Percentiles rank a stretch among this genome's conserved stretches.
Conservation (phyloP, 139 green algal genomes). For the Trebouxia sp. region DNA sequence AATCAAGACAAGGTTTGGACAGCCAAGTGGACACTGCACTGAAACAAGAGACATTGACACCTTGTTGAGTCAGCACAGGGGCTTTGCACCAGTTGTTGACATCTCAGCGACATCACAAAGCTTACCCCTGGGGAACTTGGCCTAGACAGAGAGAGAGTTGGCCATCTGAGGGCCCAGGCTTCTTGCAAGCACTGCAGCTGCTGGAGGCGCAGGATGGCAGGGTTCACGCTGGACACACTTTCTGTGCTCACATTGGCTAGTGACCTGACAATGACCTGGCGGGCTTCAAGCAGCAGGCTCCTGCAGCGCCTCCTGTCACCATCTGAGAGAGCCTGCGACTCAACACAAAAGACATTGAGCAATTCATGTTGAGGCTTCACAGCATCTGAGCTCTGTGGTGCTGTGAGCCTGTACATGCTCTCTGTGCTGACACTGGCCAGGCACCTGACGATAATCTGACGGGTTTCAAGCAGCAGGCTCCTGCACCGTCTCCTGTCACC, state of each 20-base stretch:
- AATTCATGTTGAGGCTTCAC: too few species aligned
- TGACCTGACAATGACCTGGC: slow-evolving; percentile 26
- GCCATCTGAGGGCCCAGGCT: slow-evolving; percentile 40
- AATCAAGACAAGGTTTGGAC: too few species aligned
- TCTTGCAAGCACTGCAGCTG: slow-evolving; percentile 58
- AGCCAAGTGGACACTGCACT: too few species aligned
- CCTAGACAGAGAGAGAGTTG: neutral
- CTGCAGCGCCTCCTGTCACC: slow-evolving; percentile 43
- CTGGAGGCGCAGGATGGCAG: slow-evolving; percentile 64
- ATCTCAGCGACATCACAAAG: too few species aligned
- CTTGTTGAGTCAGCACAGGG: too few species aligned
- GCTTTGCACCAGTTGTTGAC: too few species aligned
- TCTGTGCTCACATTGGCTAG: slow-evolving; percentile 46
- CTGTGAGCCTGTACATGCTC: slow-evolving; percentile 47
- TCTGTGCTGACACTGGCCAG: slow-evolving; percentile 46
- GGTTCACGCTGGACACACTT: slow-evolving; percentile 50
- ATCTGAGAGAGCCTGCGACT: slow-evolving; percentile 40
- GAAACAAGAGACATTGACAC: too few species aligned
- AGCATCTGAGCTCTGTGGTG: too few species aligned
- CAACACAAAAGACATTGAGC: neutral
- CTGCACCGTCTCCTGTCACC: slow-evolving; percentile 43
- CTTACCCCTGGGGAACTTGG: neutral
- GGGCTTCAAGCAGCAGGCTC: slow-evolving; percentile 32
- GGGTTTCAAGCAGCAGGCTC: slow-evolving; percentile 32
- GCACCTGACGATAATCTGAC: slow-evolving; percentile 26